Evolutionary conservation across 2,329 filamentous ascomycete species (phyloP), one percentile per base, ranked within the genome.

Genomic region (Penicillium sp.): DNA sequence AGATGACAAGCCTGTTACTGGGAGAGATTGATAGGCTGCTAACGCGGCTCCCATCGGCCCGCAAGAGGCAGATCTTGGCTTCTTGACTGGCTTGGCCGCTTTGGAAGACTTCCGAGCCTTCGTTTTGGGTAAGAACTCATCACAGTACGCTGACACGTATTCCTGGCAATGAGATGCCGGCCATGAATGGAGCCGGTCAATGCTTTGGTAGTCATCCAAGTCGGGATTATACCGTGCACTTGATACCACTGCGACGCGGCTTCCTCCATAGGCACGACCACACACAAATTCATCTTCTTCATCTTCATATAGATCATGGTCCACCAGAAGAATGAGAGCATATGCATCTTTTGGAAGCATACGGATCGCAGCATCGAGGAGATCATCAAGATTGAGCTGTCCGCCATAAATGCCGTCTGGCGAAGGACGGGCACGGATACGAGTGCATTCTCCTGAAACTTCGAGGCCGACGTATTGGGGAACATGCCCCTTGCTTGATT

Each of bases 211-310:
- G 0, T 31, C 27, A 45, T 74, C 67, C 1, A 74, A 52, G 0
- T 17, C 17, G 0, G 80, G 80, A 31, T 77, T 67, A 45, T 85
- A 84, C 16, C 81, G 65, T 7, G 80, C 78, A 0, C 67, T 72
- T 0, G 75, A 79, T 0, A 85, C 75, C 1, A 84, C 72, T 0
- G 73, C 71, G 1, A 85, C 72, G 3, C 80, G 68, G 40, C 74
- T 78, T 0, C 72, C 76, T 0, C 81, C 81, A 53, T 80, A 85
- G 0, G 81, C 79, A 17, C 79, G 63, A 0, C 80, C 81, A 44
- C 79, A 82, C 36, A 74, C 77, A 50, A 84, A 85, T 13, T 78
- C 73, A 42, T 84, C 81, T 0, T 82, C 75, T 0, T 80, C 76
- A 33, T 72, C 71, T 48, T 84, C 79, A 51, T 79, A 83, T 10